These are phyloP conservation scores for Boletus putidus DNA, from an alignment of 1,284 basidiomycete genomes.

Conservation along the genomic window DNA sequence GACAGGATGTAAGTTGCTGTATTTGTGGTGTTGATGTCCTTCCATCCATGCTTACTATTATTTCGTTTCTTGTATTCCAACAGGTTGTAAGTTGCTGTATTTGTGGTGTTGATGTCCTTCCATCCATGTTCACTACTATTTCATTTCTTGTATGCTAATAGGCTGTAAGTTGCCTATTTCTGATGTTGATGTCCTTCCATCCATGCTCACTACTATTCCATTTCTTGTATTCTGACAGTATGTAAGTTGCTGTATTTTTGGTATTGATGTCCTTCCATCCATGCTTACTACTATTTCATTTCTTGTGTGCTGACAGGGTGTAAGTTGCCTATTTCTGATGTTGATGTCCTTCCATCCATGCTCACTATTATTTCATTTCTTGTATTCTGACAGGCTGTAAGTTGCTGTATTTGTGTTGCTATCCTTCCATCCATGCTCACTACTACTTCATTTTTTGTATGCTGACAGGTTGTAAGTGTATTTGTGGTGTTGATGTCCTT, in stretches of 20 bases:
- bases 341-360: not conserved
- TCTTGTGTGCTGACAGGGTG: not conserved
- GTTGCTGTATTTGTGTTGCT: not conserved
- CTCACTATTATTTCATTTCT: not conserved
- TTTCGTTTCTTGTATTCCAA: no score
- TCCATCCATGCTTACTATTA: not conserved
- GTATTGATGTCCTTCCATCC: not conserved
- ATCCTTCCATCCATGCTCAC: not conserved
- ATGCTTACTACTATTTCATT: not conserved
- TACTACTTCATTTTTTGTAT: no score
- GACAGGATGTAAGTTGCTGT: not conserved
- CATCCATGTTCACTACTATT: not conserved
- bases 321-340: not conserved
- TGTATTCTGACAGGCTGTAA: not conserved
- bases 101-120: not conserved
- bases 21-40: not conserved
- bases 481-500: not conserved
- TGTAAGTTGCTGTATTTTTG: not conserved
- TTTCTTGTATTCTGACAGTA: not conserved
- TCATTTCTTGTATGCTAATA: not conserved
- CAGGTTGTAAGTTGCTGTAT: not conserved
- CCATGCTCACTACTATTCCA: not conserved
- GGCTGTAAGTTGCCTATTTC: not conserved
- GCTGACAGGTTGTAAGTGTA: not conserved
- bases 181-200: not conserved